Percentiles rank a stretch among this genome's conserved stretches.
Evolutionary conservation across 768 basidiomycete species (phyloP).

Genomic region (Boletus rufocinnamomeus): DNA sequence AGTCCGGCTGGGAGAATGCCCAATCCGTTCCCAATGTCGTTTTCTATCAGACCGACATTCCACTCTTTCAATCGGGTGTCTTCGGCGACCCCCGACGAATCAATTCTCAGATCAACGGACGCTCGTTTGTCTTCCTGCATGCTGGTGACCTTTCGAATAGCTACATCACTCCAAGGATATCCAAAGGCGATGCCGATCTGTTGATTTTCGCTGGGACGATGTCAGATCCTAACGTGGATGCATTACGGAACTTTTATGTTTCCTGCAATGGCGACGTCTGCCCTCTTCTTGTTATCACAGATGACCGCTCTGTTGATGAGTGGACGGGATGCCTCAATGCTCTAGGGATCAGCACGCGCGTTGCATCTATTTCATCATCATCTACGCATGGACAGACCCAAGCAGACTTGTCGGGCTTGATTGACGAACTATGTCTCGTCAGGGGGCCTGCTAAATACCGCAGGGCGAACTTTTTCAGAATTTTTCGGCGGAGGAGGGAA

Average conservation of each 20-base stretch:
- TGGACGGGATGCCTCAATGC: constrained; percentile 16
- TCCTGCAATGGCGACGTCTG: constrained; percentile 26
- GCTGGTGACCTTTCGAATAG: constrained; percentile 19
- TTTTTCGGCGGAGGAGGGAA: constrained; percentile 20
- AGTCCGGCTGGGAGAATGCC: constrained; percentile 27
- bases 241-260: constrained; percentile 16
- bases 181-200: constrained; percentile 29
- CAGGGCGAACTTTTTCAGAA: constrained; percentile 14
- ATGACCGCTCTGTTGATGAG: neutral
- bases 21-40: constrained; percentile 21
- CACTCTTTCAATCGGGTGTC: constrained; percentile 14
- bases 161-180: constrained; percentile 18
- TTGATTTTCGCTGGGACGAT: constrained; percentile 24
- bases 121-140: constrained; percentile 24
- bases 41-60: constrained; percentile 19
- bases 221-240: constrained; percentile 12
- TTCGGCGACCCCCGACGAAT: constrained; percentile 23
- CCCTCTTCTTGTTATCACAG: constrained; percentile 27
- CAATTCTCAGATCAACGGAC: constrained; percentile 26
- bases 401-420: constrained; percentile 3
- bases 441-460: constrained; percentile 24
- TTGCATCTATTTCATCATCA: constrained; percentile 10
- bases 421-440: constrained; percentile 30
- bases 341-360: constrained; percentile 18
- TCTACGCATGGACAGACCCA: neutral